Evolutionary conservation across 768 basidiomycete genomes (phyloP).

Genomic region (Inosperma sp.): DNA sequence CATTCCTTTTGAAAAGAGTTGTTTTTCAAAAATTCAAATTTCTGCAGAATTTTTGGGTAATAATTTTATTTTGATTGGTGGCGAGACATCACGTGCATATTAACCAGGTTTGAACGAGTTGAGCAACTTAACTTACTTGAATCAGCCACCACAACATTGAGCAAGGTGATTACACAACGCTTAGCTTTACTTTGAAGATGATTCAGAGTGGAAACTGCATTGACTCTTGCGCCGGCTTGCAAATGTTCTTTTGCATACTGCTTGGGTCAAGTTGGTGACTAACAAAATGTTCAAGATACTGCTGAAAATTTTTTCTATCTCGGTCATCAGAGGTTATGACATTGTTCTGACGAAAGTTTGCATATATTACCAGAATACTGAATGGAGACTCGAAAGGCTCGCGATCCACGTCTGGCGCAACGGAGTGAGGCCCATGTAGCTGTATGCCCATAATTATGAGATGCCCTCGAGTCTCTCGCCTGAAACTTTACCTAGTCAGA

Average conservation of each 20-base stretch:
- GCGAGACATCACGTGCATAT: too few relatives aligned
- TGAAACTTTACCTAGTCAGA: conserved; percentile 34
- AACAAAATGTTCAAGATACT: conserved; percentile 88
- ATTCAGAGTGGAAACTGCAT: conserved; percentile 93
- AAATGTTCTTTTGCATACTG: conserved; percentile 17
- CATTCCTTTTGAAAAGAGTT: too few relatives aligned
- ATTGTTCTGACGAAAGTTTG: too few relatives aligned
- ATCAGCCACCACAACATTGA: not conserved
- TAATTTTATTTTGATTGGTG: too few relatives aligned
- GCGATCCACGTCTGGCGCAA: conserved; percentile 76
- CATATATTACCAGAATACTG: conserved; percentile 13
- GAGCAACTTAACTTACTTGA: too few relatives aligned
- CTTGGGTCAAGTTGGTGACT: conserved; percentile 74
- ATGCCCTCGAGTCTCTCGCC: too few relatives aligned
- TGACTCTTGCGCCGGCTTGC: conserved; percentile 43
- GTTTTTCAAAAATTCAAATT: too few relatives aligned
- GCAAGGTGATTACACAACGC: conserved; percentile 14
- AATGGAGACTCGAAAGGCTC: conserved; percentile 79
- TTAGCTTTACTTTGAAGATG: conserved; percentile 45
- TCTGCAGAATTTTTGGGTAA: too few relatives aligned
- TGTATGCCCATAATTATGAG: not conserved
- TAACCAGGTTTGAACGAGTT: too few relatives aligned
- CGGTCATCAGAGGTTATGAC: too few relatives aligned
- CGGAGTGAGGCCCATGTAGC: conserved; percentile 44
- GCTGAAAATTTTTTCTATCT: conserved; percentile 52